Percentiles rank a stretch among this genome's conserved stretches.
These are phyloP conservation scores for Solanum okadae DNA, from an alignment of 257 asterid species.

Conservation along the genomic window DNA sequence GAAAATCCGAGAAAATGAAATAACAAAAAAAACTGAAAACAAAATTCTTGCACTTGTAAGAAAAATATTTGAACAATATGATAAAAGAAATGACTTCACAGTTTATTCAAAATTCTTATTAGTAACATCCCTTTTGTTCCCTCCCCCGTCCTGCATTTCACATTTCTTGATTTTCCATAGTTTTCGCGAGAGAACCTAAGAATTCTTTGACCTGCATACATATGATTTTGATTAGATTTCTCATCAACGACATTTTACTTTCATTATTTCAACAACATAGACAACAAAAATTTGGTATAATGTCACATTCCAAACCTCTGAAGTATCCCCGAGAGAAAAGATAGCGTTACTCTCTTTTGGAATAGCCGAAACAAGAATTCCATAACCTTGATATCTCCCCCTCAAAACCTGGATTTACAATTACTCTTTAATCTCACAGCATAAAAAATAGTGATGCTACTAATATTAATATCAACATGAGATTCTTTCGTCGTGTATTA, in stretches of 20 bases:
- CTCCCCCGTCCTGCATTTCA: background rate
- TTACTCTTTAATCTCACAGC: background rate
- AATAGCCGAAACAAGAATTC: conserved; percentile 62
- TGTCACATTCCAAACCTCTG: conserved; percentile 44
- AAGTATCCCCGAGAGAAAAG: conserved; percentile 79
- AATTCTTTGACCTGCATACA: conserved; percentile 51
- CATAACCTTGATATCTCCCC: conserved; percentile 54
- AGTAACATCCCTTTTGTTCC: background rate
- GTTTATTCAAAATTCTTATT: background rate
- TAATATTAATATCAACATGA: background rate
- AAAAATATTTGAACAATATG: background rate
- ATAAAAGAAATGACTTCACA: background rate
- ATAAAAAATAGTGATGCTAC: background rate
- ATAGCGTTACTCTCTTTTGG: conserved; percentile 78
- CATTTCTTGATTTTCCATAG: conserved; percentile 20
- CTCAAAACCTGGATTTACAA: conserved; percentile 36
- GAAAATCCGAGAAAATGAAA: background rate
- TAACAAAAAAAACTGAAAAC: background rate
- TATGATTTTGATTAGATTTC: background rate
- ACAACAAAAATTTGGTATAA: background rate
- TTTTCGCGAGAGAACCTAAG: conserved; percentile 45
- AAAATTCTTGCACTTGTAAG: background rate
- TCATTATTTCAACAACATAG: background rate
- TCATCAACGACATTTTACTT: background rate
- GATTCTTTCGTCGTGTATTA: background rate